Evolutionary conservation across 441 rosid genomes (phyloP).

Genomic region (Erodium trifolium): DNA sequence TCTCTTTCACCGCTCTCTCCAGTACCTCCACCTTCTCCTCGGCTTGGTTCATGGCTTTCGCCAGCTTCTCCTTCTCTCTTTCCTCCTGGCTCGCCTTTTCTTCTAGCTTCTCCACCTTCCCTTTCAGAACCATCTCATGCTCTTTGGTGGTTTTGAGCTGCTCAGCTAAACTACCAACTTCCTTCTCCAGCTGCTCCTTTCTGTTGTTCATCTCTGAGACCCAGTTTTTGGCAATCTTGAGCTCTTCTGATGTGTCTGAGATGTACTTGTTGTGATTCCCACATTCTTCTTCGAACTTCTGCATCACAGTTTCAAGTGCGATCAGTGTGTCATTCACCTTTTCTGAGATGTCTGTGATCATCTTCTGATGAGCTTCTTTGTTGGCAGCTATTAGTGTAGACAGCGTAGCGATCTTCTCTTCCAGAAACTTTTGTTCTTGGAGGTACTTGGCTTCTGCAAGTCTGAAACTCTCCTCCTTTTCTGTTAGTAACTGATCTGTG

Average conservation of each 20-base stretch:
- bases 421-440: conserved; percentile 49
- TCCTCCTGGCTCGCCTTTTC: conserved; percentile 36
- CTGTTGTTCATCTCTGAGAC: conserved; percentile 33
- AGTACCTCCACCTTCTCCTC: too few species aligned
- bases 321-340: conserved; percentile 27
- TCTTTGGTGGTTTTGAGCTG: conserved; percentile 37
- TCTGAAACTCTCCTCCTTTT: conserved; percentile 60
- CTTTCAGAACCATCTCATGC: conserved; percentile 30
- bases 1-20: conserved; percentile 26
- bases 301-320: conserved; percentile 33
- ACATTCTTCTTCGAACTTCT: conserved; percentile 35
- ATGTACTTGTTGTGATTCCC: conserved; percentile 10
- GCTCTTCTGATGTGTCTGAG: conserved; percentile 32
- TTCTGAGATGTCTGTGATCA: conserved; percentile 40
- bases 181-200: conserved; percentile 30
- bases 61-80: conserved; percentile 40
- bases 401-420: conserved; percentile 36
- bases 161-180: conserved; percentile 27
- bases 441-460: conserved; percentile 50
- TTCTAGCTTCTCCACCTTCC: conserved; percentile 41
- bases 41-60: conserved; percentile 15
- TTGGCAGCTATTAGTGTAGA: conserved; percentile 33
- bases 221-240: conserved; percentile 38
- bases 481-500: conserved; percentile 67
- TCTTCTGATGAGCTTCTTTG: conserved; percentile 34